Conservation (phyloP, 345 rosid genomes). For the Linum usitatissimum region DNA sequence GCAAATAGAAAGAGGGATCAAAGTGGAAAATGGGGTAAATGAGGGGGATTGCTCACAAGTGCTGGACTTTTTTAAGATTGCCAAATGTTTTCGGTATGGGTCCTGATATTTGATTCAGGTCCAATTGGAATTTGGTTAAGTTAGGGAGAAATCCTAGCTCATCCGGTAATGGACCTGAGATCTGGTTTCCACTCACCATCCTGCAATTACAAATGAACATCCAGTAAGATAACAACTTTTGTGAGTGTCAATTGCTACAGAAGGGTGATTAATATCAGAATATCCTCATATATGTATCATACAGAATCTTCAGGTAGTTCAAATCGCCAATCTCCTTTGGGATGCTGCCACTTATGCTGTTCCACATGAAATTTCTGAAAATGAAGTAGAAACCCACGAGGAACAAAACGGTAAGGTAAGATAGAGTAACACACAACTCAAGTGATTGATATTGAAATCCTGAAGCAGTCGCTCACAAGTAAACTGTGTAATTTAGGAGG, state of each 20-base stretch:
- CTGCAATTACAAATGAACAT: conserved; percentile 12
- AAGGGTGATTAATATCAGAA: background rate
- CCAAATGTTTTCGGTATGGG: conserved; percentile 29
- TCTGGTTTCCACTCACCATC: conserved; percentile 39
- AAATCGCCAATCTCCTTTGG: conserved; percentile 36
- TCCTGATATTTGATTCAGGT: conserved; percentile 29
- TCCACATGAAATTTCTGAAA: conserved; percentile 43
- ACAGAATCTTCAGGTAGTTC: conserved; percentile 27
- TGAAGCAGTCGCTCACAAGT: background rate
- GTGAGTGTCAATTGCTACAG: background rate
- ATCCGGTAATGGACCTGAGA: conserved; percentile 33
- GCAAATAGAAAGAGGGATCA: background rate
- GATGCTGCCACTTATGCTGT: conserved; percentile 28
- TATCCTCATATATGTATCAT: conserved; percentile 9
- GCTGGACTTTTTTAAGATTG: conserved; percentile 22
- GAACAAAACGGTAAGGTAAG: background rate
- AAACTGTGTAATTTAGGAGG: conserved; percentile 17
- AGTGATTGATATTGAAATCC: no score
- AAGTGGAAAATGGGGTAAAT: background rate
- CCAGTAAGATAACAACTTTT: no score
- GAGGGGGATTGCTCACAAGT: conserved; percentile 25
- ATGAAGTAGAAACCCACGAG: background rate
- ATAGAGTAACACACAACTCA: background rate
- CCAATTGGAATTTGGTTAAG: conserved; percentile 29
- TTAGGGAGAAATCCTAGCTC: conserved; percentile 38